Evolutionary conservation across 2,329 filamentous ascomycete species (phyloP).

Genomic region (Cercospora zeae-maydis): DNA sequence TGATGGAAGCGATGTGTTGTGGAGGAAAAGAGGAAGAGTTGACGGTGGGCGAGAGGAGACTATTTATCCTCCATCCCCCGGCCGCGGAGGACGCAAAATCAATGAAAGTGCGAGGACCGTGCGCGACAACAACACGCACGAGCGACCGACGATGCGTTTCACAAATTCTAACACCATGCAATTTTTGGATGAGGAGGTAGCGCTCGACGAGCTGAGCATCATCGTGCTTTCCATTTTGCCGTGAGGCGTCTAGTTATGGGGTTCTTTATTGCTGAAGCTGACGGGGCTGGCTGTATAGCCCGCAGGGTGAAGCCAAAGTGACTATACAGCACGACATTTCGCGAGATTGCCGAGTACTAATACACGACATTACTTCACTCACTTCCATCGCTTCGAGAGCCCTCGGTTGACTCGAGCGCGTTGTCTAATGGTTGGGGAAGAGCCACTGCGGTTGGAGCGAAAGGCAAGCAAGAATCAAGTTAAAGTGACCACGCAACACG

Average conservation of each 20-base stretch:
- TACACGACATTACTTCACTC: background rate
- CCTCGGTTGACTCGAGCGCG: no score
- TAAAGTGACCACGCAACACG: no score
- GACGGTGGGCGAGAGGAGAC: background rate
- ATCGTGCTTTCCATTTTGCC: background rate
- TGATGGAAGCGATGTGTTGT: background rate
- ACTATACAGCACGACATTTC: background rate
- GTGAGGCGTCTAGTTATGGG: background rate
- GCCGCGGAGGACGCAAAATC: background rate
- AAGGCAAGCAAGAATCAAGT: no score
- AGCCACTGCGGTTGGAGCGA: no score
- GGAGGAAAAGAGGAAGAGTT: background rate
- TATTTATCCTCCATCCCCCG: background rate
- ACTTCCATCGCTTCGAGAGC: no score
- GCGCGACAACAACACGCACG: background rate
- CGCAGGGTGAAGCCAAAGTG: background rate
- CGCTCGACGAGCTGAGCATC: background rate
- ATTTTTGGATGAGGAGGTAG: background rate
- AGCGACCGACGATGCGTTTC: background rate
- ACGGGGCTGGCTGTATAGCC: background rate
- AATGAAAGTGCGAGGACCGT: background rate
- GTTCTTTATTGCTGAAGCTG: background rate
- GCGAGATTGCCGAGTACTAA: background rate
- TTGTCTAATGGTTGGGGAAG: no score
- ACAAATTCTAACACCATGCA: background rate